Evolutionary conservation across 2,329 filamentous ascomycete species (phyloP).

Genomic region (Dactylellina sp.): DNA sequence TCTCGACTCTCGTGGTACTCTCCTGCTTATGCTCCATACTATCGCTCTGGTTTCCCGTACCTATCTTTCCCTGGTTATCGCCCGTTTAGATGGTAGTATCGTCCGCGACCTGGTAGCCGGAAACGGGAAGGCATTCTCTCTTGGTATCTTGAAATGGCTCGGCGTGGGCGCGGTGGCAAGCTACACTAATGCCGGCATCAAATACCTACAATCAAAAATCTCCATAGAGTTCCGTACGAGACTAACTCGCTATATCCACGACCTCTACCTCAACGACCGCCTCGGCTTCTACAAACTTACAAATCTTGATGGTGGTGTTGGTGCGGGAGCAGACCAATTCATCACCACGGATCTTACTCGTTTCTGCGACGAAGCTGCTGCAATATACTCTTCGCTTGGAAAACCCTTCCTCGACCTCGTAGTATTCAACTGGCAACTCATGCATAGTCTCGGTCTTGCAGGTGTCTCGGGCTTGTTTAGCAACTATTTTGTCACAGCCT

Average conservation of each 20-base stretch:
- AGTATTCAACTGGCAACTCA: conserved; percentile 98
- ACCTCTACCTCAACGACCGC: conserved; percentile 93
- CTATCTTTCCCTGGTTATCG: conserved; percentile 92
- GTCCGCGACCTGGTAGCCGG: conserved; percentile 96
- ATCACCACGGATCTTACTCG: conserved; percentile 97
- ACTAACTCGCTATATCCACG: conserved; percentile 94
- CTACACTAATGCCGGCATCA: conserved; percentile 97
- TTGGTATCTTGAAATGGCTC: conserved; percentile 94
- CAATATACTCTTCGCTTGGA: conserved; percentile 94
- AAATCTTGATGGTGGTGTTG: conserved; percentile 92
- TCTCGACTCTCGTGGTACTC: conserved; percentile 95
- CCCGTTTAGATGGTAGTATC: conserved; percentile 92
- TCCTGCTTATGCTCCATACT: conserved; percentile 86
- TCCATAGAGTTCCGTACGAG: conserved; percentile 97
- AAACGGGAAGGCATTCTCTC: conserved; percentile 86
- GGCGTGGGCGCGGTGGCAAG: conserved; percentile 92
- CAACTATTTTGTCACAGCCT: conserved; percentile 95
- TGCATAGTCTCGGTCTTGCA: conserved; percentile 87
- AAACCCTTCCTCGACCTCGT: conserved; percentile 97
- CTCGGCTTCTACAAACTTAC: conserved; percentile 96
- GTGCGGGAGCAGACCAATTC: conserved; percentile 92
- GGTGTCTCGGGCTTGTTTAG: conserved; percentile 86
- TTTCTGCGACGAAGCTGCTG: conserved; percentile 92
- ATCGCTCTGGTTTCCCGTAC: conserved; percentile 91
- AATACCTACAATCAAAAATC: conserved; percentile 96